Evolutionary conservation across 805 yeast genomes (phyloP), one percentile per base, ranked within the genome.

Genomic region (Candida caryicola): DNA sequence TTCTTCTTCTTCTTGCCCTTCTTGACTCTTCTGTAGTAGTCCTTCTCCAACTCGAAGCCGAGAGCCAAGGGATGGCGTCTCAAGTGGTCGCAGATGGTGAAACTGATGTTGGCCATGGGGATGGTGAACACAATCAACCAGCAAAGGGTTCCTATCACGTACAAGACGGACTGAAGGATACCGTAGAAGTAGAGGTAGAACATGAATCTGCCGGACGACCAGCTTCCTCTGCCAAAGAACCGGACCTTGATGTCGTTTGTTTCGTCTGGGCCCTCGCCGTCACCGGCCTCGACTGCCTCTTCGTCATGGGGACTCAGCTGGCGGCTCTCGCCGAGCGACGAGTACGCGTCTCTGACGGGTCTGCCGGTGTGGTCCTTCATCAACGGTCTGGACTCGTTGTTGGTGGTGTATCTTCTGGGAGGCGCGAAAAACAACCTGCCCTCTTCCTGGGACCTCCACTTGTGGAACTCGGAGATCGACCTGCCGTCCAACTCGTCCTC

Each of bases 401-500:
- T 31, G 4, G 55, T 46, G 13, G 71, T 66, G 46, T 58, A 52
- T 38, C 73, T 59, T 43, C 72, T 58, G 5, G 79, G 75, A 6
- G 90, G 87, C 2, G 88, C 87, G 51, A 87, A 91, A 52, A 90
- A 89, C 29, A 90, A 70, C 23, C 87, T 62, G 2, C 89, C 88
- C 47, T 82, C 85, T 43, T 85, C 84, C 36, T 77, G 76, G 4
- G 81, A 73, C 55, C 95, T 82, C 99, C 99, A 91, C 43, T 82
- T 72, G 47, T 84, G 82, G 55, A 87, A 93, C 59, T 90, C 97
- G 14, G 82, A 79, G 6, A 88, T 69, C 4, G 90, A 76, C 23
- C 91, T 76, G 14, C 98, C 98, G 52, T 86, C 95, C 50, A 89
- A 80, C 33, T 81, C 85, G 59, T 91, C 99, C 60, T 91, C 98